Percentiles rank a stretch among this genome's conserved stretches.
phyloP scores from a whole-genome alignment of 768 basidiomycete species.

The Phanerochaete sordida region DNA sequence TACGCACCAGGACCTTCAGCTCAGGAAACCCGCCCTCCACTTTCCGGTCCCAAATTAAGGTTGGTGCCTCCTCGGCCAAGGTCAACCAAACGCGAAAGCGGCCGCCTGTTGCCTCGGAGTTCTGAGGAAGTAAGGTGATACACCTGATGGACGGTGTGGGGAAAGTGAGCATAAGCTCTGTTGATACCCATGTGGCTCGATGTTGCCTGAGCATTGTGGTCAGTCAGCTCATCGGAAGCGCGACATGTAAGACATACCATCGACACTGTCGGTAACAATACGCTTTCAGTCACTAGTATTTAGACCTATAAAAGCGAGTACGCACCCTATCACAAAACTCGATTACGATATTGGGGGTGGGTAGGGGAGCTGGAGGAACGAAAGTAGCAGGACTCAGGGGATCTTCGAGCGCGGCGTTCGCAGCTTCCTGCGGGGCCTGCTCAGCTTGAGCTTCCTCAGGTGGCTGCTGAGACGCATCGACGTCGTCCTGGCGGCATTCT shows the following conservation, averaged over 20 bases:
- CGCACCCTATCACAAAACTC: slow-evolving; percentile 92
- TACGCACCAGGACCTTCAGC: slow-evolving; percentile 72
- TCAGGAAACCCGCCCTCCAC: slow-evolving; percentile 91
- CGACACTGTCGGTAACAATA: slow-evolving; percentile 55
- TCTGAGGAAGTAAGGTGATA: slow-evolving; percentile 72
- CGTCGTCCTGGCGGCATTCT: neutral
- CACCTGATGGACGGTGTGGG: slow-evolving; percentile 68
- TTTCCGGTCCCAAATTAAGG: slow-evolving; percentile 87
- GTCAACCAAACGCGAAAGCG: slow-evolving; percentile 89
- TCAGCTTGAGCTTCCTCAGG: neutral
- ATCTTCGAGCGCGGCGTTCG: slow-evolving; percentile 5
- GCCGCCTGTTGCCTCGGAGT: slow-evolving; percentile 79
- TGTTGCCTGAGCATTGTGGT: slow-evolving; percentile 63
- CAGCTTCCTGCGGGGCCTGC: neutral
- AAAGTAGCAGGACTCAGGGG: slow-evolving; percentile 50
- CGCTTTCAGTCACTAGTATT: neutral
- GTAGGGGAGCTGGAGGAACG: slow-evolving; percentile 45
- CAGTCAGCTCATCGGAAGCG: neutral
- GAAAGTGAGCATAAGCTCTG: slow-evolving; percentile 89
- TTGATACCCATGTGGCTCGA: slow-evolving; percentile 90
- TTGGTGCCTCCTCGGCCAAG: slow-evolving; percentile 32
- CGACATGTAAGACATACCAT: slow-evolving; percentile 48
- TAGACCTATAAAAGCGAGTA: slow-evolving; percentile 12
- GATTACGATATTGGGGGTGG: slow-evolving; percentile 63
- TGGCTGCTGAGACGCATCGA: neutral